Evolutionary conservation across 1,284 basidiomycete genomes (phyloP), one percentile per base, ranked within the genome.

Genomic region (Cryptococcus sp.): DNA sequence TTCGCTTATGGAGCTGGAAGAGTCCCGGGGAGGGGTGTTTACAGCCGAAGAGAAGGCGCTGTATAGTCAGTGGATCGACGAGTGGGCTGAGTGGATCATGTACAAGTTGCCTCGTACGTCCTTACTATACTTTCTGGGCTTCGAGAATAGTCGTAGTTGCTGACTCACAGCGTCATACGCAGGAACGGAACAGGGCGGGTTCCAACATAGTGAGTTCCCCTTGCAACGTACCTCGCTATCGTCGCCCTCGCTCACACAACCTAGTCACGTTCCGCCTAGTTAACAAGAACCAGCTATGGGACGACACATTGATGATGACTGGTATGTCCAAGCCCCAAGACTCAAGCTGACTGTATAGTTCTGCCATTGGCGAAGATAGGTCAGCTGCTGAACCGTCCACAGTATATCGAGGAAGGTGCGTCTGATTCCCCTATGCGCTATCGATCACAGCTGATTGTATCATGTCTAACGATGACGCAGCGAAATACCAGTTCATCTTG

Each of bases 31-130:
- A 8, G 49, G 44, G 5, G 47, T 60, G 23, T 60, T 60, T 25
- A 42, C 27, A 7, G 5, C 19, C 11, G 46, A 53, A 17, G 57
- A 59, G 51, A 53, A 46, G 40, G 41, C 20, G 17, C 20, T 51
- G 47, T 59, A 54, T 23, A 31, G 19, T 8, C 46, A 25, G 6
- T 82, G 84, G 67, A 75, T 85, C 13, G 82, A 85, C 53, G 81
- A 83, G 5, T 86, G 85, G 84, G 84, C 81, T 10, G 84, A 85
- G 63, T 86, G 83, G 83, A 81, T 80, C 13, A 85, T 85, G 83
- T 73, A 84, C 64, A 82, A 82, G 27, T 80, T 85, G 74, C 83
- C 83, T 5, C 75, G 66, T 64, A 31, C 25, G 65, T 60, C n/a
- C 6, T 31, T 52, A 31, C 25, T 50, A n/a, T 16, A 6, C 42